phyloP scores from a whole-genome alignment of 768 basidiomycete genomes.

The Xerocomellus chrysenteron region DNA sequence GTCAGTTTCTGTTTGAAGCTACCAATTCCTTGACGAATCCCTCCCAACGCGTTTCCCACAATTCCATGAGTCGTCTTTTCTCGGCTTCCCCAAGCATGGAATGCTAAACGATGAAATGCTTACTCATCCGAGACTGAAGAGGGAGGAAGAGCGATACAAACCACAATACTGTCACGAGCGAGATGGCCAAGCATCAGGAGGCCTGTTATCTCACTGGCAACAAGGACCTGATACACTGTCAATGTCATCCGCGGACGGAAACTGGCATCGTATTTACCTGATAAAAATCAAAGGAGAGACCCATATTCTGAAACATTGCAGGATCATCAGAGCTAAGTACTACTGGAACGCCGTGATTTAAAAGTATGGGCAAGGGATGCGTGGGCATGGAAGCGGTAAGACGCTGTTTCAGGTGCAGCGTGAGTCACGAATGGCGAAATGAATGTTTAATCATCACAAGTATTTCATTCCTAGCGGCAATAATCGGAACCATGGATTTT shows the following conservation, averaged over 20 bases:
- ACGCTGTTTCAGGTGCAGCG: slow-evolving; percentile 41
- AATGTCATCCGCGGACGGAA: not conserved
- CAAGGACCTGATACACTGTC: slow-evolving; percentile 50
- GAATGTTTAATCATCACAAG: slow-evolving; percentile 42
- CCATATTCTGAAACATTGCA: slow-evolving; percentile 74
- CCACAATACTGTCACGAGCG: slow-evolving; percentile 69
- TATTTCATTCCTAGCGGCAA: slow-evolving; percentile 60
- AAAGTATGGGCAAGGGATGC: slow-evolving; percentile 69
- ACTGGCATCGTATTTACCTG: slow-evolving; percentile 45
- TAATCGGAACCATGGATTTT: not conserved
- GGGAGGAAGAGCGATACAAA: not conserved
- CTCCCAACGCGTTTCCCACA: slow-evolving; percentile 52
- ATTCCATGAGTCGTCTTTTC: slow-evolving; percentile 41
- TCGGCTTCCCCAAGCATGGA: slow-evolving; percentile 49
- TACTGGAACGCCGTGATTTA: slow-evolving; percentile 74
- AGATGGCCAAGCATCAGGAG: slow-evolving; percentile 60
- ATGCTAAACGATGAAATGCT: slow-evolving; percentile 36
- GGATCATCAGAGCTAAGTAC: slow-evolving; percentile 76
- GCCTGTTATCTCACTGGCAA: slow-evolving; percentile 64
- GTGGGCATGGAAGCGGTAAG: slow-evolving; percentile 77
- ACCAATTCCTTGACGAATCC: slow-evolving; percentile 42
- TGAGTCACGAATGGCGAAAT: not conserved
- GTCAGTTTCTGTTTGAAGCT: slow-evolving; percentile 1
- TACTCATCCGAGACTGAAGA: not conserved
- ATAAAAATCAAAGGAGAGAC: slow-evolving; percentile 75